Percentiles rank a stretch among this genome's conserved stretches.
phyloP scores from a whole-genome alignment of 2,329 filamentous ascomycete species.

The Alternaria burnsii region DNA sequence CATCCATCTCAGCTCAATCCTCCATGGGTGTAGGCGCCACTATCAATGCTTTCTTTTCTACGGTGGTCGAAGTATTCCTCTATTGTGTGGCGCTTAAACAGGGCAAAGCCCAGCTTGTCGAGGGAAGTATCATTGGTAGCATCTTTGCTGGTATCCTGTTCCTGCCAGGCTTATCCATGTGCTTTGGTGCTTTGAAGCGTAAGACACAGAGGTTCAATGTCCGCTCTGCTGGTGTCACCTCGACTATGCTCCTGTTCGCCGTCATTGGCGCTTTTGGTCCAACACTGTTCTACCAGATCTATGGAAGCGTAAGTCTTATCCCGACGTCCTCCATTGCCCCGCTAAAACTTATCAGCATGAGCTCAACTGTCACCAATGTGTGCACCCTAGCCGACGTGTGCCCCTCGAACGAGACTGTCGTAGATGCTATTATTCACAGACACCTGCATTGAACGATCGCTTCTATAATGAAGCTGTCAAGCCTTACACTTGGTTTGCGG shows the following conservation, averaged over 20 bases:
- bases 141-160: slow-evolving; percentile 97
- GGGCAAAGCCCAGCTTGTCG: slow-evolving; percentile 90
- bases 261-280: slow-evolving; percentile 95
- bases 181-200: slow-evolving; percentile 95
- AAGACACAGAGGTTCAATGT: slow-evolving; percentile 99
- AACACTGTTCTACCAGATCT: slow-evolving; percentile 98
- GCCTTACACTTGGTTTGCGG: slow-evolving; percentile 91
- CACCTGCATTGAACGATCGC: slow-evolving; percentile 80
- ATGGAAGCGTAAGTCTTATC: slow-evolving; percentile 72
- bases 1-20: slow-evolving; percentile 97
- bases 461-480: slow-evolving; percentile 92
- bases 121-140: slow-evolving; percentile 96
- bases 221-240: slow-evolving; percentile 93
- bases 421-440: slow-evolving; percentile 92
- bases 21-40: slow-evolving; percentile 98
- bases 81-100: slow-evolving; percentile 94
- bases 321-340: neutral
- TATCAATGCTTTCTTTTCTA: slow-evolving; percentile 98
- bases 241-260: slow-evolving; percentile 96
- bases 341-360: slow-evolving; percentile 72
- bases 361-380: slow-evolving; percentile 77
- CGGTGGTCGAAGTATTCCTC: slow-evolving; percentile 94
- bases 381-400: slow-evolving; percentile 61
- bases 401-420: slow-evolving; percentile 75
- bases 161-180: slow-evolving; percentile 95